Percentiles rank a stretch among this genome's conserved stretches.
Conservation (phyloP, 2,329 filamentous ascomycete species). For the Colletotrichum phormii region DNA sequence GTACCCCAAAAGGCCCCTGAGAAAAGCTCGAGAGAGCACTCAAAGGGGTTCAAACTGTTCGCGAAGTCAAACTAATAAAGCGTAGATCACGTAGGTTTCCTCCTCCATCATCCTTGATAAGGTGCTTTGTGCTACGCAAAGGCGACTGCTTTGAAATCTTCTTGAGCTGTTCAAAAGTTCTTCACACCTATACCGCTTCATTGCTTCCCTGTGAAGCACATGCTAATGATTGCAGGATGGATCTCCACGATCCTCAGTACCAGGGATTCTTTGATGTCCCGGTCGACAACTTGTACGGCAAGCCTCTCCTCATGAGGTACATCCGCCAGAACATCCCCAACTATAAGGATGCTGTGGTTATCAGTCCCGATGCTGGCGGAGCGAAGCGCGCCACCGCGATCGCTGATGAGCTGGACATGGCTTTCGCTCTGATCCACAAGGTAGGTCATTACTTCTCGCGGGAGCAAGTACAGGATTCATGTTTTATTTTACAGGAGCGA, state of each 20-base stretch:
- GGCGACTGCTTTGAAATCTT: not conserved
- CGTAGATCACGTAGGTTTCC: slow-evolving; percentile 39
- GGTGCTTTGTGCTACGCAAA: not conserved
- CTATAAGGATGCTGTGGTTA: slow-evolving; percentile 88
- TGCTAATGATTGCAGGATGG: slow-evolving; percentile 68
- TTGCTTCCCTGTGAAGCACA: slow-evolving; percentile 32
- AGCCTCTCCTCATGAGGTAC: slow-evolving; percentile 77
- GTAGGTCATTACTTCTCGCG: slow-evolving; percentile 57
- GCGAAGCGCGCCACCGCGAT: slow-evolving; percentile 97
- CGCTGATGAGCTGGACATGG: slow-evolving; percentile 91
- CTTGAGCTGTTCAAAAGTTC: not conserved
- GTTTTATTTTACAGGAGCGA: slow-evolving; percentile 72
- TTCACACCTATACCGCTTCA: slow-evolving; percentile 2
- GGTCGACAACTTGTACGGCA: slow-evolving; percentile 95
- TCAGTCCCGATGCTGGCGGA: slow-evolving; percentile 95
- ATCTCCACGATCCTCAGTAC: slow-evolving; percentile 95
- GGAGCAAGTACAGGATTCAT: slow-evolving; percentile 1
- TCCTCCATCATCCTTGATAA: slow-evolving; percentile 3
- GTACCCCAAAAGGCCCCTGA: slow-evolving; percentile 37
- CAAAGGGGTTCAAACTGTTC: too few species aligned
- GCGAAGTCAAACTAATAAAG: not conserved
- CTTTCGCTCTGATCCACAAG: slow-evolving; percentile 99
- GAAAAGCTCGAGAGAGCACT: not conserved
- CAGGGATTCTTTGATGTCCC: slow-evolving; percentile 99
- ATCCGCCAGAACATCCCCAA: slow-evolving; percentile 86